Percentiles rank a stretch among this genome's conserved stretches.
Evolutionary conservation across 1,139 yeast species (phyloP).

Genomic region (Pichia terricola): DNA sequence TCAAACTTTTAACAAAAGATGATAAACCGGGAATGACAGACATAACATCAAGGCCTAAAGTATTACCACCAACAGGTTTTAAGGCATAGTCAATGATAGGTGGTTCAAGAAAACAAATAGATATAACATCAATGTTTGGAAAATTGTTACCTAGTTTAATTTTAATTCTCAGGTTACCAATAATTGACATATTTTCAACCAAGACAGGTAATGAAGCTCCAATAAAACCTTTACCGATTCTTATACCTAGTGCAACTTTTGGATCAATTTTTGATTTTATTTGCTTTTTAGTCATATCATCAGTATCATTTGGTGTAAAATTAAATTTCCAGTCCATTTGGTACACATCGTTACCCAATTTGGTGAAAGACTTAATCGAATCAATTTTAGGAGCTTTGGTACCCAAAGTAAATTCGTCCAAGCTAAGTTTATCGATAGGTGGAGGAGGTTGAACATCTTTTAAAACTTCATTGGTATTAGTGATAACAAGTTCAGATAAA

Average conservation of each 20-base stretch:
- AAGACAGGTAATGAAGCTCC: slow-evolving; percentile 66
- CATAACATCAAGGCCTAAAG: slow-evolving; percentile 76
- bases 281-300: slow-evolving; percentile 72
- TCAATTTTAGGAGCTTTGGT: slow-evolving; percentile 69
- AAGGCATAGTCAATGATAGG: slow-evolving; percentile 69
- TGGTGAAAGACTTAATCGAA: slow-evolving; percentile 61
- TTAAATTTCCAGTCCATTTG: slow-evolving; percentile 82
- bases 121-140: slow-evolving; percentile 66
- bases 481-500: slow-evolving; percentile 63
- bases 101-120: slow-evolving; percentile 65
- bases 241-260: slow-evolving; percentile 69
- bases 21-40: slow-evolving; percentile 73
- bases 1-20: slow-evolving; percentile 58
- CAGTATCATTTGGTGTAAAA: slow-evolving; percentile 72
- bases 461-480: slow-evolving; percentile 53
- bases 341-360: slow-evolving; percentile 52
- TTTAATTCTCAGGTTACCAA: slow-evolving; percentile 62
- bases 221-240: slow-evolving; percentile 69
- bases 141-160: slow-evolving; percentile 52
- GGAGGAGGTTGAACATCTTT: slow-evolving; percentile 72
- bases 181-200: slow-evolving; percentile 69
- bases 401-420: slow-evolving; percentile 73
- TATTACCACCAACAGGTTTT: slow-evolving; percentile 85
- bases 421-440: slow-evolving; percentile 62
- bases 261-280: slow-evolving; percentile 64